Base-by-base conservation (phyloP, 2,329 filamentous ascomycete genomes). In the Ophiostoma ips region DNA sequence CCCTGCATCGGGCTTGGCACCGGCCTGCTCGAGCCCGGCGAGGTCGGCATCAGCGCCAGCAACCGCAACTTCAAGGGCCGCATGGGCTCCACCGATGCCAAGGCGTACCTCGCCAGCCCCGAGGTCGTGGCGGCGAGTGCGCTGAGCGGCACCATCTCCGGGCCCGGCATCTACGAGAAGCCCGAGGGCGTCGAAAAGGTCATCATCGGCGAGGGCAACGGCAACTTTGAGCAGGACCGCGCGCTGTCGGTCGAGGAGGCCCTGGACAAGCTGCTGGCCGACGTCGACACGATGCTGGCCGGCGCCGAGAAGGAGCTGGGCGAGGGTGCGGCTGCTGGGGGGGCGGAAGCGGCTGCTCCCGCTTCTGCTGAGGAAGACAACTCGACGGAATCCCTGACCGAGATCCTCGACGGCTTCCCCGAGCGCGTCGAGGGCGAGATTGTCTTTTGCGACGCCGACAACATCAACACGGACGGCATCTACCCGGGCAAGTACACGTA, bases 21-120 rank as follows among this genome's bases (percentile, higher is more conserved):
- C 0, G 89, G 89, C 35, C 71, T 95, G 0, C 73, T 95, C 1
- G 82, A 95, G 63, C 74, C 77, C 2, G 87, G 85, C n/a, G 88
- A 95, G 67, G 80, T 88, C 10, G 88, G 88, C 19, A 89, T 95
- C 57, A 81, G 75, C 53, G 86, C 87, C 0, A 81, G 74, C 48
- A 95, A 95, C 69, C 74, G 89, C 11, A 95, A 95, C 64, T 95
- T 89, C 71, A 88, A 89, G 65, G 89, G 88, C 0, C 79, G 89
- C 3, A 94, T 95, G 85, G 89, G 89, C 3, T 82, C 76, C 13
- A 79, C 76, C 3, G 78, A 85, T 5, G 85, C 87, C 0, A 81
- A 87, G 60, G 87, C 87, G 0, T 95, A 95, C 62, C 79, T 95
- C 1, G 84, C 83, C 6, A 90, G 84, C 56, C 89, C 92, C 1